A percentile compares a stretch with the other conserved stretches of the same genome.
These are phyloP conservation scores for Helicostylum pulchrum DNA, from an alignment of 192 early-diverging fungal species.

Conservation along the genomic window DNA sequence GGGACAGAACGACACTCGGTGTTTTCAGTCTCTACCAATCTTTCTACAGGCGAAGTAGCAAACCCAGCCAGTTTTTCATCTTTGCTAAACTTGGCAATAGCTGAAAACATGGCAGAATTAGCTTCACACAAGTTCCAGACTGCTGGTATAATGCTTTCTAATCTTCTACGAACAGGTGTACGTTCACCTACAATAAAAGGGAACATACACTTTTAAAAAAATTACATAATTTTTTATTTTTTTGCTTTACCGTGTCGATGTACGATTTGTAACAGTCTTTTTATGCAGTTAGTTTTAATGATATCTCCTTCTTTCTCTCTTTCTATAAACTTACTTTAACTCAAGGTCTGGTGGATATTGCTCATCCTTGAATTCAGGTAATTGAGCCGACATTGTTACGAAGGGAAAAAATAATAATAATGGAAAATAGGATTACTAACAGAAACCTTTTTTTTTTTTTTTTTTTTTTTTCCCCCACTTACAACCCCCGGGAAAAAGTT, in stretches of 20 bases:
- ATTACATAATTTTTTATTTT: neutral
- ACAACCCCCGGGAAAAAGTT: neutral
- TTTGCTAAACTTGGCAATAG: constrained; percentile 21
- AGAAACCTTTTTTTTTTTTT: constrained; percentile 4
- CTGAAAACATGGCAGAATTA: constrained; percentile 24
- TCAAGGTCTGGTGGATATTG: constrained; percentile 30
- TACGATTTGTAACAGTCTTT: constrained; percentile 37
- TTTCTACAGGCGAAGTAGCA: constrained; percentile 3
- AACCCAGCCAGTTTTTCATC: neutral
- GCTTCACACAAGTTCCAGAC: constrained; percentile 40
- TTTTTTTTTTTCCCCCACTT: constrained; percentile 8
- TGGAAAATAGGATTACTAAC: neutral
- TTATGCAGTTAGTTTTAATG: neutral
- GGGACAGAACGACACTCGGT: neutral
- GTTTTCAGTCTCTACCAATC: constrained; percentile 21
- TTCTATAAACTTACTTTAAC: constrained; percentile 31
- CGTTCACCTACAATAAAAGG: constrained; percentile 33
- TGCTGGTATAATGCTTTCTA: constrained; percentile 29
- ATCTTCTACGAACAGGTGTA: constrained; percentile 35
- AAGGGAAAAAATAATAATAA: neutral
- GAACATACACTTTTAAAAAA: neutral
- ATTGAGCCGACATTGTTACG: constrained; percentile 22
- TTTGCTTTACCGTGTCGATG: constrained; percentile 41
- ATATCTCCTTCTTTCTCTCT: too few relatives aligned
- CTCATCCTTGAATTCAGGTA: constrained; percentile 20